Percentiles rank a stretch among this genome's conserved stretches.
Evolutionary conservation across 352 stramenopile genomes (phyloP).

Genomic region (Globisporangium ultimum): DNA sequence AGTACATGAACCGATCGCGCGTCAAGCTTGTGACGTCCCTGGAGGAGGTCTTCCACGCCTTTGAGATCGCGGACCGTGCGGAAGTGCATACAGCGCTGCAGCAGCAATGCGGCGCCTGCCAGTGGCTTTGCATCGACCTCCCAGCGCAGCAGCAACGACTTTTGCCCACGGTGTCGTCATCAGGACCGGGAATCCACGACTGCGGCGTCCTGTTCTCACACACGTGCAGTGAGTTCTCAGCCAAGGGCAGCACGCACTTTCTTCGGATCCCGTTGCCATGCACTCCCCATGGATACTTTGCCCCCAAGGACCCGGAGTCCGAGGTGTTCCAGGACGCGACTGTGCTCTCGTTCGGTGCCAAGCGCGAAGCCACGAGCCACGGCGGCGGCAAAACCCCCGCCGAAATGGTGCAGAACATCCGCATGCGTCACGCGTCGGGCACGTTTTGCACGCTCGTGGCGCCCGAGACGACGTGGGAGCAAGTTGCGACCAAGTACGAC

Average conservation of each 20-base stretch:
- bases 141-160: conserved; percentile 14
- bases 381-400: conserved; percentile 72
- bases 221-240: conserved; percentile 1
- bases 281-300: conserved; percentile 15
- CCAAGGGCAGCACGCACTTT: conserved; percentile 17
- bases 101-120: conserved; percentile 20
- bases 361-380: conserved; percentile 57
- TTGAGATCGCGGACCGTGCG: conserved; percentile 27
- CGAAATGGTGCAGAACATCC: conserved; percentile 86
- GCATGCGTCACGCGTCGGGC: conserved; percentile 77
- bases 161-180: too few species aligned
- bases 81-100: conserved; percentile 25
- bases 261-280: conserved; percentile 59
- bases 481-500: conserved; percentile 38
- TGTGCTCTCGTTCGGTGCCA: conserved; percentile 49
- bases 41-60: conserved; percentile 37
- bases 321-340: conserved; percentile 67
- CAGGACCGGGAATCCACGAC: conserved; percentile 23
- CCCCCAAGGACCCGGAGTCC: conserved; percentile 7
- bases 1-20: conserved; percentile 32
- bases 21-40: conserved; percentile 43
- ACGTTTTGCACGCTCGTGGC: conserved; percentile 74
- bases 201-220: conserved; percentile 64
- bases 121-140: conserved; percentile 62
- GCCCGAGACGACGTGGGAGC: conserved; percentile 42